Evolutionary conservation across 1,284 basidiomycete species (phyloP), one percentile per base, ranked within the genome.

Genomic region (Paramarasmius palmivorus): DNA sequence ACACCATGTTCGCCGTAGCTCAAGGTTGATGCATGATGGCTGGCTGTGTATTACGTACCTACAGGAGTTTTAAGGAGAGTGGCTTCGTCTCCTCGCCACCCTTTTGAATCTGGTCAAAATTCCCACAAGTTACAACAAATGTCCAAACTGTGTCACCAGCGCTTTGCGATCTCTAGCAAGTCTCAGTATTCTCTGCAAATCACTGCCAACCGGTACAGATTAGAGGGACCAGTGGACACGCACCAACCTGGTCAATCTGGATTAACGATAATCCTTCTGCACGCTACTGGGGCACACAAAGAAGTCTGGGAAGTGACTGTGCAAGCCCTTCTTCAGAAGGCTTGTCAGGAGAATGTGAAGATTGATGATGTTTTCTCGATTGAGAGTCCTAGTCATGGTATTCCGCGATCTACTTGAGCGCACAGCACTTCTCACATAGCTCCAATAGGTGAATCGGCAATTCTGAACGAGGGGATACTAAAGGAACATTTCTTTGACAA

Each of bases 341-440:
- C 44, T n/a, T 17, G 25, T 8, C 23, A 46, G 17, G 19, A 15
- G 15, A 32, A n/a, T 15, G 26, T 54, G 35, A 49, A 56, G 19
- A 51, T 59, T n/a, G 32, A 47, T n/a, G 54, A 58, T 19, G 39
- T 56, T 4, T 37, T 60, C 26, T 60, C 56, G 5, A 56, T 60
- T 22, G 58, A 60, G 41, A 52, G 48, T 22, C 58, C 58, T 34
- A 58, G 54, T 36, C 58, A 60, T 29, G 44, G 25, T 46, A 23
- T 42, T 5, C n/a, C 22, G n/a, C n/a, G n/a, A n/a, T 22, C 7
- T 42, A 23, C 22, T 20, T 19, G n/a, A 10, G 22, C 41, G 4
- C 15, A 32, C 9, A 44, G 2, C 10, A 25, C 7, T 19, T 26
- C 17, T 32, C 29, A n/a, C 12, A 32, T 2, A n/a, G 10, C 20